Base-by-base conservation (phyloP, 2,329 filamentous ascomycete species). In the Bipolaris zeicola region DNA sequence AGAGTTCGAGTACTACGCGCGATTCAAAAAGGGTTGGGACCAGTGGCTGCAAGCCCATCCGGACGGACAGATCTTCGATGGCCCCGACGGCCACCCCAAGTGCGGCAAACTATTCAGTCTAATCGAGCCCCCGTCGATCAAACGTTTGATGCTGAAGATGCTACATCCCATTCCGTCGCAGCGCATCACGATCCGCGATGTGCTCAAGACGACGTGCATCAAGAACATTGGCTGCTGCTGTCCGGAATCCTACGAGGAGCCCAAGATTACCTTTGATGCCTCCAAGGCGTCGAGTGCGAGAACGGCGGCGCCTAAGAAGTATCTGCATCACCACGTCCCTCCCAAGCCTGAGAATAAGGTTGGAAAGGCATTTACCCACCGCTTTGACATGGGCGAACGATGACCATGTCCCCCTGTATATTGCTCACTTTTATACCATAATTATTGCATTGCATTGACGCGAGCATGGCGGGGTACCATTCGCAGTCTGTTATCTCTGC, bases 151-250 rank as follows among this genome's bases (percentile, higher is more conserved):
- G 10, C 78, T 95, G 48, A 87, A 85, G 71, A 96, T 96, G 92
- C 82, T 96, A 31, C 87, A 96, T 73, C 91, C 92, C 0, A 80
- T 92, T 63, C 91, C 92, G 0, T 75, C 78, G 6, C 86, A 86
- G 71, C 89, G 92, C 39, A 86, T 89, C 64, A 85, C 82, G 26
- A 90, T 95, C 48, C 77, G 82, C 6, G 85, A 91, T 1, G 86
- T 91, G 1, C 78, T 92, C 51, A 86, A 83, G 60, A 86, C 90
- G 66, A 81, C 87, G n/a, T 92, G 87, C 83, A 79, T 95, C 67
- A 89, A 85, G 78, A 84, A 82, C 50, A 85, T 92, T 38, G 89
- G 93, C 66, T 95, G 91, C 77, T 96, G 91, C 73, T 88, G 91
- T 66, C 77, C 87, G 4, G 90, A 93, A 65, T 84, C 81, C 58